Base-by-base conservation (phyloP, 1,139 yeast genomes). In the Taphrina communis region DNA sequence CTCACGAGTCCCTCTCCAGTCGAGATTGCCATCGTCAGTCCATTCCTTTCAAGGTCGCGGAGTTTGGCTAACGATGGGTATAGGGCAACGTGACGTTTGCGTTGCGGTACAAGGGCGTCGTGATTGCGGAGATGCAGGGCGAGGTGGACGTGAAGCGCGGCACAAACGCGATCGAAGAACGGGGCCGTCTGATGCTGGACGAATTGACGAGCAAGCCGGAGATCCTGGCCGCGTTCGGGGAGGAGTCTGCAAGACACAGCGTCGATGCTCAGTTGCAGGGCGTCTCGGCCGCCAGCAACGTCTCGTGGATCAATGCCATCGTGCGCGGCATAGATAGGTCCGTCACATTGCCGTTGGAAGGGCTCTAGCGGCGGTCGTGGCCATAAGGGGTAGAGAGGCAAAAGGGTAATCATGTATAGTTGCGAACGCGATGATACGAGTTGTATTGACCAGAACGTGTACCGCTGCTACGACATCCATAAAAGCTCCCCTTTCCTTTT, bases 1-100 rank as follows among this genome's bases (percentile, higher is more conserved):
- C 17, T 56, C 19, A 9, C 17, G 7, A 56, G 41, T 39, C 31
- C 46, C 12, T 56, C 60, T n/a, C 60, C 60, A 5, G 42, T 56
- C 21, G 60, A 56, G 50, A 56, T 56, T 8, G 7, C 6, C 38
- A 35, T 56, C 12, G 60, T 56, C 31, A 25, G 31, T 25, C 4
- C 4, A 25, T 25, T 25, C 31, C 31, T 25, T 25, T 2, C 31
- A 25, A 25, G 2, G 31, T 25, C 31, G 31, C 31, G 31, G 31
- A 25, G 31, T n/a, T 7, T n/a, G 19, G 6, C 19, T 44, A 11
- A 44, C 6, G 48, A 25, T 4, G 31, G 31, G 31, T 25, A 25
- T 17, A 56, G 60, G 60, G 60, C 21, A 39, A 56, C 36, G 60
- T 56, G 17, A 17, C 60, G 12, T 41, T 56, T 12, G 60, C 46